phyloP scores from a whole-genome alignment of 1,139 yeast species.

The Hanseniaspora gamundiae region DNA sequence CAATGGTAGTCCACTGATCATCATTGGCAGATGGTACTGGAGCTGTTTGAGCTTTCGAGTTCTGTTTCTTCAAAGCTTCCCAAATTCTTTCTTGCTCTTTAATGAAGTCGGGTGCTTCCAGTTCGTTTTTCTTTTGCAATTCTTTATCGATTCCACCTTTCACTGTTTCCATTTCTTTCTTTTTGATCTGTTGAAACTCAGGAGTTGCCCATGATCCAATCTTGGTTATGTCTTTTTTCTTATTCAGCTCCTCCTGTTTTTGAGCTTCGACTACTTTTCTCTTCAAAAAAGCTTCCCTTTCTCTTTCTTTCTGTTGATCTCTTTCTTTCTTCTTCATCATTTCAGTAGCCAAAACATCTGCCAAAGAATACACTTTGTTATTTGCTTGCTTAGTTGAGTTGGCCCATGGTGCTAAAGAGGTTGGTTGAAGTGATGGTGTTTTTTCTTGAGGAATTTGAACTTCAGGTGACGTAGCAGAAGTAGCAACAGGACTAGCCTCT shows the following conservation, averaged over 20 bases:
- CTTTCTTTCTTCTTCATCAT: constrained; percentile 3
- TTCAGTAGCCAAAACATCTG: constrained; percentile 2
- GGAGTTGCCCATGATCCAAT: not conserved
- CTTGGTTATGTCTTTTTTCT: not conserved
- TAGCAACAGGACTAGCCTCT: not conserved
- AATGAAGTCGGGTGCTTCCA: not conserved
- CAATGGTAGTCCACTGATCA: constrained; percentile 6
- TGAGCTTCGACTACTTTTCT: constrained; percentile 2
- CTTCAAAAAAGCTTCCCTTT: not conserved
- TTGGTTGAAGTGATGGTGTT: constrained; percentile 1
- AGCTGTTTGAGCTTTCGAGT: not conserved
- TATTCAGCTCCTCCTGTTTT: not conserved
- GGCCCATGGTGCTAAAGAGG: constrained; percentile 2
- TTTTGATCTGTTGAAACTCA: not conserved
- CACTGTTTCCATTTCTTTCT: not conserved
- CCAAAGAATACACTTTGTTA: not conserved
- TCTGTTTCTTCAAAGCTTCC: constrained; percentile 4
- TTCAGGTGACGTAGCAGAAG: not conserved
- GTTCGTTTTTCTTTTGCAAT: not conserved
- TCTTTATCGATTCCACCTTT: not conserved
- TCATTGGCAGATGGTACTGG: constrained; percentile 2
- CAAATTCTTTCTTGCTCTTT: constrained; percentile 7
- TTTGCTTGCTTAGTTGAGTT: not conserved
- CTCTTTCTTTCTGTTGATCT: constrained; percentile 4
- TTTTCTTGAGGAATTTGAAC: not conserved